These are phyloP conservation scores for Pseudocercospora eumusae DNA, from an alignment of 2,329 filamentous ascomycete genomes.

Conservation along the genomic window DNA sequence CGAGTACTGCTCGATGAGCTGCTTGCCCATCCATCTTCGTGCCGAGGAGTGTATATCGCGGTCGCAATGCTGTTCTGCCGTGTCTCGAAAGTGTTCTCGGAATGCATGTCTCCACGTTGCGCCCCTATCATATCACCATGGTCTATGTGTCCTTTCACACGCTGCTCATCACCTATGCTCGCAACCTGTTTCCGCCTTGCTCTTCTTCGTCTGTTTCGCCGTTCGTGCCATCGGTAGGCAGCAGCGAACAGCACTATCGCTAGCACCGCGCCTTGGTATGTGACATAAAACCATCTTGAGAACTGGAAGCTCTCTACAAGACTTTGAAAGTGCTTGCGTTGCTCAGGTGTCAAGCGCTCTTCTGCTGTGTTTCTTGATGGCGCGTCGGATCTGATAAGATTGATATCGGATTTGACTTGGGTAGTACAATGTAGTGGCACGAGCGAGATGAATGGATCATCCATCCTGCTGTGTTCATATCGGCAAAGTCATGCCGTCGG, in stretches of 20 bases:
- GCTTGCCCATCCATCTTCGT: slow-evolving; percentile 27
- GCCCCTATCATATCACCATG: background rate
- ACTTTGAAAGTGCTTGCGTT: slow-evolving; percentile 10
- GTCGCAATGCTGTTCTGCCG: background rate
- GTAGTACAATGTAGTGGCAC: background rate
- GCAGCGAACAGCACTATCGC: slow-evolving; percentile 43
- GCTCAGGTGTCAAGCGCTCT: background rate
- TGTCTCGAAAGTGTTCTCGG: background rate
- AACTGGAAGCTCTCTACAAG: slow-evolving; percentile 32
- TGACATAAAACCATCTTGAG: slow-evolving; percentile 42
- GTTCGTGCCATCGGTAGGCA: slow-evolving; percentile 30
- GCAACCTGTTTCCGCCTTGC: slow-evolving; percentile 11
- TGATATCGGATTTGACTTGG: background rate
- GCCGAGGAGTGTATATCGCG: background rate
- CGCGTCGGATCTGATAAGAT: slow-evolving; percentile 3
- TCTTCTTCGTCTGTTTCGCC: slow-evolving; percentile 13
- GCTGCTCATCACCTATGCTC: background rate
- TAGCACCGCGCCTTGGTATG: slow-evolving; percentile 46
- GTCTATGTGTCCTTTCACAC: background rate
- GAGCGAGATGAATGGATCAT: background rate
- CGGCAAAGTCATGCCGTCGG: background rate
- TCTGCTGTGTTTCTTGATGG: background rate
- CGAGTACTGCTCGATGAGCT: slow-evolving; percentile 46
- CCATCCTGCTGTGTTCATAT: background rate
- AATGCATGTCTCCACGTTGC: background rate